These are phyloP conservation scores for Coemansia sp. DNA, from an alignment of 192 early-diverging fungal species.

Conservation along the genomic window DNA sequence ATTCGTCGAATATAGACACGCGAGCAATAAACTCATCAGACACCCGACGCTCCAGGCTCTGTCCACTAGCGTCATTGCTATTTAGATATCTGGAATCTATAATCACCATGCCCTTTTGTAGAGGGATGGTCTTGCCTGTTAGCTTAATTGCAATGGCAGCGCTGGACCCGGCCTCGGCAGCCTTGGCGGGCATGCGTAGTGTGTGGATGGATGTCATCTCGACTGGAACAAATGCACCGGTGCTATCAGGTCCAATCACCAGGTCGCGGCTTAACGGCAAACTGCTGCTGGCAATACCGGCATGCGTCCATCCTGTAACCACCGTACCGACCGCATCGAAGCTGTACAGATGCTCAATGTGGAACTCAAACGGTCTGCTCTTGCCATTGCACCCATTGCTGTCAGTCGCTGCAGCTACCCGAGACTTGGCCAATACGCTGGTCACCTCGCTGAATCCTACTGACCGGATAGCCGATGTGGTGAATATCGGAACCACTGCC, in stretches of 20 bases:
- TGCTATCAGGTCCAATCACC: constrained; percentile 61
- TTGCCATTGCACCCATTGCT: constrained; percentile 4
- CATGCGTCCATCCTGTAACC: constrained; percentile 58
- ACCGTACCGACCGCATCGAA: constrained; percentile 60
- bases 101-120: constrained; percentile 58
- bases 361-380: constrained; percentile 59
- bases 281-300: constrained; percentile 31
- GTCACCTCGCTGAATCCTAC: constrained; percentile 67
- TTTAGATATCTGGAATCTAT: constrained; percentile 26
- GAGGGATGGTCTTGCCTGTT: constrained; percentile 12
- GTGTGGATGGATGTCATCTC: constrained; percentile 76
- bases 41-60: constrained; percentile 8
- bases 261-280: constrained; percentile 14
- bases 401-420: constrained; percentile 19
- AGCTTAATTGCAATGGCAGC: constrained; percentile 71
- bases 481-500: constrained; percentile 75
- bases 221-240: constrained; percentile 64
- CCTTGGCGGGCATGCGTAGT: constrained; percentile 69
- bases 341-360: constrained; percentile 78
- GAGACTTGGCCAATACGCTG: constrained; percentile 66
- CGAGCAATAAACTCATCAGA: constrained; percentile 28
- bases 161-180: constrained; percentile 67
- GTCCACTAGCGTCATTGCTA: too few species aligned
- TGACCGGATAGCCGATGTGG: constrained; percentile 78
- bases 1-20: constrained; percentile 20